Conservation (phyloP, 2,329 filamentous ascomycete species). For the Penicillium sp. region DNA sequence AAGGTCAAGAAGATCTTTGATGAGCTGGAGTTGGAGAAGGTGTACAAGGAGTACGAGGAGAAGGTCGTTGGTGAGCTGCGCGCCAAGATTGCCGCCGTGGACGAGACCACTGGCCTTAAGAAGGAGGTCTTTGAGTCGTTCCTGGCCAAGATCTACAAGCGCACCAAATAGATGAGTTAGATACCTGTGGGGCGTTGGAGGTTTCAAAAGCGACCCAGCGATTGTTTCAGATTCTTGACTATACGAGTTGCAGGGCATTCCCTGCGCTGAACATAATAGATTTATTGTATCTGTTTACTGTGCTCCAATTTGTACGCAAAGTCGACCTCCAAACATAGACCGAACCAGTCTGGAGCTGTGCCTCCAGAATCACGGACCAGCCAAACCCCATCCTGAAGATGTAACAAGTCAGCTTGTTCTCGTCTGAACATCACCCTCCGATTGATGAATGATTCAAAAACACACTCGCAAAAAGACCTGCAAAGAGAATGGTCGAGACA, state of each 20-base stretch:
- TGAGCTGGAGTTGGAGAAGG: conserved; percentile 78
- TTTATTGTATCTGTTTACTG: background rate
- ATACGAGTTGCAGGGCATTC: background rate
- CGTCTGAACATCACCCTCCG: too few relatives aligned
- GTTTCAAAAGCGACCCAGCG: background rate
- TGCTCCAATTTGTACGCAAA: too few relatives aligned
- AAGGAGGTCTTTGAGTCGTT: conserved; percentile 87
- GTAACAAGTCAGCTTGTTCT: too few relatives aligned
- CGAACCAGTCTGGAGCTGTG: too few relatives aligned
- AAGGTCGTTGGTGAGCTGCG: conserved; percentile 77
- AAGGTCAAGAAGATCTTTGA: conserved; percentile 86
- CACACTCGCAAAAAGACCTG: too few relatives aligned
- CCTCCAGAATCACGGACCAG: too few relatives aligned
- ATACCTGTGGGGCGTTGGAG: conserved; percentile 2
- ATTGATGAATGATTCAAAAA: too few relatives aligned
- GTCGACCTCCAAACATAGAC: too few relatives aligned
- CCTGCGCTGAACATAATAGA: conserved; percentile 2
- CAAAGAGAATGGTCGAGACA: too few relatives aligned
- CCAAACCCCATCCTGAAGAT: too few relatives aligned
- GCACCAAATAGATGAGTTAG: conserved; percentile 71
- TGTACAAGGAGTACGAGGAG: conserved; percentile 90
- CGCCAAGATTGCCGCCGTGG: conserved; percentile 72
- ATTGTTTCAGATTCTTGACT: conserved; percentile 1
- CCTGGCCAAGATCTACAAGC: conserved; percentile 96
- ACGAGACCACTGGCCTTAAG: conserved; percentile 87